These are phyloP conservation scores for Leccinum longicurvipes DNA, from an alignment of 768 basidiomycete genomes.

Conservation along the genomic window DNA sequence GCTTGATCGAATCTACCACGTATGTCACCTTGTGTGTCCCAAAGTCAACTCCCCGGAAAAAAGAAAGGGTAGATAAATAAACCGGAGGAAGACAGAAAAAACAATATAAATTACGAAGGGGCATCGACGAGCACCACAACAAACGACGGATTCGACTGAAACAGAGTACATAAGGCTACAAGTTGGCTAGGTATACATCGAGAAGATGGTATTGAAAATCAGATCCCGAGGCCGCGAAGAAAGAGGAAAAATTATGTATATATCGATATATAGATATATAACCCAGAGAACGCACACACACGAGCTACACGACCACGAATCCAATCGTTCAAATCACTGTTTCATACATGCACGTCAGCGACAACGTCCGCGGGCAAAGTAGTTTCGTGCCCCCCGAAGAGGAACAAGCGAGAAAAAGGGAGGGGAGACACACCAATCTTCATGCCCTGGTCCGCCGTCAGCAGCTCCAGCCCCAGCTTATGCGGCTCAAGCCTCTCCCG, in stretches of 20 bases:
- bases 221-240: neutral
- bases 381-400: neutral
- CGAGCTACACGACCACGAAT: neutral
- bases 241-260: neutral
- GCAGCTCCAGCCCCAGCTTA: constrained; percentile 66
- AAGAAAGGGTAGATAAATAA: neutral
- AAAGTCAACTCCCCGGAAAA: neutral
- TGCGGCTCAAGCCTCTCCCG: constrained; percentile 54
- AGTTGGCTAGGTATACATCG: constrained; percentile 36
- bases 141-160: neutral
- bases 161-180: constrained; percentile 39
- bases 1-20: neutral
- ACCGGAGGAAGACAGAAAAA: neutral
- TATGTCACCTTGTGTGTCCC: neutral
- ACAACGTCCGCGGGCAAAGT: neutral
- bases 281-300: neutral
- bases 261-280: constrained; percentile 4
- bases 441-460: constrained; percentile 78
- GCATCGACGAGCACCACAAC: neutral
- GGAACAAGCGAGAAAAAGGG: neutral
- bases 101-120: neutral
- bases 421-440: constrained; percentile 55
- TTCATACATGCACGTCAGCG: neutral
- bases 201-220: constrained; percentile 17
- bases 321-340: constrained; percentile 35